phyloP scores from a whole-genome alignment of 2,329 filamentous ascomycete species.

The Rutstroemia sydowiana region DNA sequence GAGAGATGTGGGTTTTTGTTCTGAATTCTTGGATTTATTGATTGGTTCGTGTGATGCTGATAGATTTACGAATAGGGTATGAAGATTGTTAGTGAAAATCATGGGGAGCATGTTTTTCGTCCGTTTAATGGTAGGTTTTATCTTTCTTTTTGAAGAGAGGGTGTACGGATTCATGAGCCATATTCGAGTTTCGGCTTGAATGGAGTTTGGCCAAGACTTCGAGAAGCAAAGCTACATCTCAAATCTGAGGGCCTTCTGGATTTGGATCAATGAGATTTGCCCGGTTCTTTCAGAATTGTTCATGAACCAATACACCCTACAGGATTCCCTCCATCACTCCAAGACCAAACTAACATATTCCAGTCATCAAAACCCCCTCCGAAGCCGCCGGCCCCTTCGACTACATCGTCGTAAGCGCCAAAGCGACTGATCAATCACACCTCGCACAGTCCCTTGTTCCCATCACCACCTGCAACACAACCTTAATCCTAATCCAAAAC shows the following conservation, averaged over 20 bases:
- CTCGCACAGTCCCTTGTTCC: slow-evolving; percentile 31
- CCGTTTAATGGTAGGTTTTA: slow-evolving; percentile 35
- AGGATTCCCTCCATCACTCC: not conserved
- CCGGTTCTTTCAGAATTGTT: no score
- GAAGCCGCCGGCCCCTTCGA: slow-evolving; percentile 43
- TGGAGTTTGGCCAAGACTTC: no score
- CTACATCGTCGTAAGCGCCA: slow-evolving; percentile 49
- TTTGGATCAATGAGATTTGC: no score
- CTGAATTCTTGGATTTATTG: no score
- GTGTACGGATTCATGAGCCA: no score
- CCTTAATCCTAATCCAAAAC: slow-evolving; percentile 53
- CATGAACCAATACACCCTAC: no score
- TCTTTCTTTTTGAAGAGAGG: no score
- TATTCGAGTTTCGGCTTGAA: no score
- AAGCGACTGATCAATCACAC: slow-evolving; percentile 39
- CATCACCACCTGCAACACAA: slow-evolving; percentile 36
- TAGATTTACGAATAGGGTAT: slow-evolving; percentile 33
- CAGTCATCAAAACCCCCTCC: slow-evolving; percentile 40
- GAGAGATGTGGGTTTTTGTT: slow-evolving; percentile 34
- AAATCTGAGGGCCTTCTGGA: no score
- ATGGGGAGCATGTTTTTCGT: slow-evolving; percentile 45
- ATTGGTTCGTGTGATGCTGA: no score
- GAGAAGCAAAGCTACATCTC: no score
- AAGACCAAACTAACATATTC: not conserved
- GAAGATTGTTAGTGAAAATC: slow-evolving; percentile 45